Evolutionary conservation across 1,284 basidiomycete genomes (phyloP).

Genomic region (Naganishia liquefaciens): DNA sequence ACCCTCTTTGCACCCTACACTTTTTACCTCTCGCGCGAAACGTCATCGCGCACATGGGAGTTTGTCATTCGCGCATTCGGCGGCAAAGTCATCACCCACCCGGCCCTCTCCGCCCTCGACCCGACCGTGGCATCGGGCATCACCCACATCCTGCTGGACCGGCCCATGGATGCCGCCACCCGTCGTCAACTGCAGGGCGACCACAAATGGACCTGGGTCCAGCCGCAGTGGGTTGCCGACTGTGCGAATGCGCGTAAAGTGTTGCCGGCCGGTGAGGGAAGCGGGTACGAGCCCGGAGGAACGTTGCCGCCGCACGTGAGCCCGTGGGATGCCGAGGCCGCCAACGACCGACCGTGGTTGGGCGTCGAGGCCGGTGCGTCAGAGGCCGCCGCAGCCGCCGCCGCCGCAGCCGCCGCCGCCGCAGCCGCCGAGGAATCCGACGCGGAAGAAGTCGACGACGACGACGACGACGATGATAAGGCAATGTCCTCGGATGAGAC

Average conservation of each 20-base stretch:
- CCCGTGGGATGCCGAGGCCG: conserved; percentile 84
- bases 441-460: conserved; percentile 46
- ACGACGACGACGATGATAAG: conserved; percentile 19
- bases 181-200: conserved; percentile 65
- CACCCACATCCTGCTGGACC: conserved; percentile 94
- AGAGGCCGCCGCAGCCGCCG: conserved; percentile 45
- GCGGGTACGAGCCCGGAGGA: conserved; percentile 75
- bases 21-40: conserved; percentile 94
- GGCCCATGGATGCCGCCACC: conserved; percentile 64
- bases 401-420: conserved; percentile 50
- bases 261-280: conserved; percentile 70
- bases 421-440: conserved; percentile 49
- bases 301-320: conserved; percentile 91
- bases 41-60: conserved; percentile 88
- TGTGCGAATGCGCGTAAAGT: conserved; percentile 86
- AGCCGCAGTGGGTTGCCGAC: conserved; percentile 98
- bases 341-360: conserved; percentile 60
- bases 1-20: conserved; percentile 80
- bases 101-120: conserved; percentile 72
- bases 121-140: conserved; percentile 60
- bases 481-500: conserved; percentile 29
- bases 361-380: conserved; percentile 55
- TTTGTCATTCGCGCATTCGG: conserved; percentile 92
- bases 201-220: conserved; percentile 78
- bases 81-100: conserved; percentile 76